Evolutionary conservation across 2,329 filamentous ascomycete genomes (phyloP).

Genomic region (Domatiomyces catenatus): DNA sequence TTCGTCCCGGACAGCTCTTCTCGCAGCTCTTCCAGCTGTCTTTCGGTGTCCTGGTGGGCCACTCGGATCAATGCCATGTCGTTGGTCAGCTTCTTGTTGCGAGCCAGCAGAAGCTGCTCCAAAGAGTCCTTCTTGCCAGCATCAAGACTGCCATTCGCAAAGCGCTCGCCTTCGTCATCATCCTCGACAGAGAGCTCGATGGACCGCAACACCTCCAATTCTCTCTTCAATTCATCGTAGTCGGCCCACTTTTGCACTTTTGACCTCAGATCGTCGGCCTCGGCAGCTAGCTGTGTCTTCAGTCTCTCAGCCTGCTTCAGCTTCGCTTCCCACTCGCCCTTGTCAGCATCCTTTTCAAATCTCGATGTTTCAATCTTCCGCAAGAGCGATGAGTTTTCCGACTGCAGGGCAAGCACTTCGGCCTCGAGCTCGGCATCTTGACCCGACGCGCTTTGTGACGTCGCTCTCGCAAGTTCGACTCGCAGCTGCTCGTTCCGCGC

Average conservation of each 20-base stretch:
- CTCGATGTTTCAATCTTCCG: conserved; percentile 72
- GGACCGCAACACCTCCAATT: conserved; percentile 79
- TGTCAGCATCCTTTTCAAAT: conserved; percentile 69
- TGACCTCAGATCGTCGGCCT: conserved; percentile 61
- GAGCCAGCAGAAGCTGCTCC: conserved; percentile 75
- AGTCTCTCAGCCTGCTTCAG: conserved; percentile 69
- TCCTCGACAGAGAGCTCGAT: conserved; percentile 93
- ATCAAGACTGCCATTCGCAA: conserved; percentile 33
- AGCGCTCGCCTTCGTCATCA: conserved; percentile 40
- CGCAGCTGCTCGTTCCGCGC: conserved; percentile 86
- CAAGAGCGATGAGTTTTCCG: conserved; percentile 82
- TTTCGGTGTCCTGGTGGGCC: conserved; percentile 82
- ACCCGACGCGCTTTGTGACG: conserved; percentile 50
- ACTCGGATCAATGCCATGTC: conserved; percentile 86
- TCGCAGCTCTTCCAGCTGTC: conserved; percentile 61
- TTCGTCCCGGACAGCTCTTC: conserved; percentile 72
- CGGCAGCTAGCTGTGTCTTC: conserved; percentile 55
- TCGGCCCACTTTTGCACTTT: conserved; percentile 84
- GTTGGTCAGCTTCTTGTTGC: conserved; percentile 93
- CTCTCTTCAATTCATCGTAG: conserved; percentile 91
- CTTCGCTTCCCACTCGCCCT: conserved; percentile 59
- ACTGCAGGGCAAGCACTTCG: conserved; percentile 68
- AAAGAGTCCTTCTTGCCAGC: conserved; percentile 62
- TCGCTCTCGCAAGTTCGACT: conserved; percentile 76
- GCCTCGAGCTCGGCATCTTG: conserved; percentile 70